Evolutionary conservation across 108 stramenopile genomes (phyloP), one percentile per base, ranked within the genome.

Genomic region (Nitzschia inconspicua): DNA sequence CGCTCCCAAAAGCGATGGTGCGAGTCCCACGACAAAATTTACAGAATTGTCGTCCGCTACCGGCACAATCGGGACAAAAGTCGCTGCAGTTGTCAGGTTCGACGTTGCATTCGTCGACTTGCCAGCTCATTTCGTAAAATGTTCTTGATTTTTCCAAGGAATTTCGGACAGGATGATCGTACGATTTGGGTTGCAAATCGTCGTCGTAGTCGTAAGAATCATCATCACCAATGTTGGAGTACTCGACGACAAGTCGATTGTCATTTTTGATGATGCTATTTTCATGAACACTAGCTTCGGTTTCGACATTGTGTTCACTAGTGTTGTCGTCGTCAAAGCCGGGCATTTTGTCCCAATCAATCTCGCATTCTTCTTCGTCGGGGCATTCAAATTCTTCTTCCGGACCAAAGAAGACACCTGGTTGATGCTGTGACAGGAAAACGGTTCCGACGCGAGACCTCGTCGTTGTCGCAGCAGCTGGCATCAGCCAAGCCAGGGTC

Each of bases 11-110:
- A 29, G 25, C 26, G 6, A 66, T 18, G n/a, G 53, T 52, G 32
- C 41, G 31, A 6, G 65, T 60, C 11, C 71, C 71, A n/a, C 65
- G 50, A 30, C 71, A 72, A 39, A 72, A 66, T 19, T 52, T 64
- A 44, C 71, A 72, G 11, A 43, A 19, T 23, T 35, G 18, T 19
- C 18, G 26, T 14, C 71, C 71, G 29, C 43, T 66, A 13, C 71
- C 71, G 20, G 37, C 19, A 34, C 71, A 72, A 35, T 51, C 63
- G 11, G 24, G 24, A 53, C 63, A 64, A 32, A 53, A 51, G 37
- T 42, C 49, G 2, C 18, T 16, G 41, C 63, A 64, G 5, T 34
- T 13, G 20, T 51, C 63, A 5, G 26, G 24, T 7, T 51, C 43
- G 13, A 35, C 26, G 23, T 64, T 25, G 28, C 51, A 64, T 48